phyloP scores from a whole-genome alignment of 176 grass and related monocot species.

The Guadua angustifolia region DNA sequence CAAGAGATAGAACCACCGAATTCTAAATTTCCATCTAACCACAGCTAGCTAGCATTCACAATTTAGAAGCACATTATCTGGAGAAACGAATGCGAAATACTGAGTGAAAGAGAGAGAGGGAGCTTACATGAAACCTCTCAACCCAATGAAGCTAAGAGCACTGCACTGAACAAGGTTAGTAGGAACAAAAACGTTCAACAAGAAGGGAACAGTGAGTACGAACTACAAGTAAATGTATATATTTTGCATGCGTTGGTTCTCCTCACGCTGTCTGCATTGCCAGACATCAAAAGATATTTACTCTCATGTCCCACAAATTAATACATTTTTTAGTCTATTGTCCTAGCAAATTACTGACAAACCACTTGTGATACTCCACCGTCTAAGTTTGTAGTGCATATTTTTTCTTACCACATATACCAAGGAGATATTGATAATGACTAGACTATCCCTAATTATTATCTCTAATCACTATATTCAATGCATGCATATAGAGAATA shows the following conservation, averaged over 20 bases:
- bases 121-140: neutral
- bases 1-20: neutral
- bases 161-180: neutral
- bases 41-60: neutral
- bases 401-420: too few relatives aligned
- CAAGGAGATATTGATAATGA: too few relatives aligned
- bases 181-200: neutral
- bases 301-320: neutral
- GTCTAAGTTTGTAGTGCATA: too few relatives aligned
- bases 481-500: too few relatives aligned
- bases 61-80: neutral
- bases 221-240: neutral
- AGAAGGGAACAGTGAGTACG: neutral
- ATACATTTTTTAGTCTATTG: too few relatives aligned
- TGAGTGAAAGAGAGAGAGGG: neutral
- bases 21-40: neutral
- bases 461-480: too few relatives aligned
- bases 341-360: too few relatives aligned
- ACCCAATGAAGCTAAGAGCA: neutral
- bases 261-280: neutral
- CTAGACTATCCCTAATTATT: too few relatives aligned
- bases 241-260: neutral
- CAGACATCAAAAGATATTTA: neutral
- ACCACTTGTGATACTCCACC: too few relatives aligned
- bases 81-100: neutral